Evolutionary conservation across 1,139 yeast species (phyloP).

Genomic region (Debaryomyces coudertii): DNA sequence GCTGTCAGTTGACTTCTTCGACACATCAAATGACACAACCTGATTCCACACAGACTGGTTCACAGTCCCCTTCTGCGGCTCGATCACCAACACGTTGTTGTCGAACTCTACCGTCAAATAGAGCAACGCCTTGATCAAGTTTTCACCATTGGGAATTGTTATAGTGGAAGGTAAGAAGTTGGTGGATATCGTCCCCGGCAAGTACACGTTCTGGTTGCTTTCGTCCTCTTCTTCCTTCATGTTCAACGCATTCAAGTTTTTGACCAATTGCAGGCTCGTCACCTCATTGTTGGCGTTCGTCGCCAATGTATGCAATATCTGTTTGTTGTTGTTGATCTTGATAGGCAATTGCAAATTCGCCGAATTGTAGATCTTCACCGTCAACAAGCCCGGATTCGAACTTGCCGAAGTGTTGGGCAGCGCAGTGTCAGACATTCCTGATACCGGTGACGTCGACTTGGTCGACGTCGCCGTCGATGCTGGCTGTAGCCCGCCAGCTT

Average conservation of each 20-base stretch:
- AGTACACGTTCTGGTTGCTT: slow-evolving; percentile 23
- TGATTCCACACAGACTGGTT: slow-evolving; percentile 69
- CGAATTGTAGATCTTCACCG: slow-evolving; percentile 69
- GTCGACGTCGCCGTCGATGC: slow-evolving; percentile 10
- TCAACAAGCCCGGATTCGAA: slow-evolving; percentile 64
- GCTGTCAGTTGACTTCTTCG: slow-evolving; percentile 47
- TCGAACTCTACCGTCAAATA: slow-evolving; percentile 78
- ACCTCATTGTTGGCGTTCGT: slow-evolving; percentile 46
- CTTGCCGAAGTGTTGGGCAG: slow-evolving; percentile 7
- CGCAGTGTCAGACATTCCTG: slow-evolving; percentile 11
- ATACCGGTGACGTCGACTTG: neutral
- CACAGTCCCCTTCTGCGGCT: slow-evolving; percentile 73
- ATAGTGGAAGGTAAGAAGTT: slow-evolving; percentile 67
- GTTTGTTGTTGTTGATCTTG: slow-evolving; percentile 54
- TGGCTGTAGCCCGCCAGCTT: slow-evolving; percentile 6
- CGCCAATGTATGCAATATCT: slow-evolving; percentile 55
- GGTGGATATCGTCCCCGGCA: slow-evolving; percentile 41
- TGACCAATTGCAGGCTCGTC: slow-evolving; percentile 40
- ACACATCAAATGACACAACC: slow-evolving; percentile 89
- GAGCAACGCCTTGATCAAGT: slow-evolving; percentile 57
- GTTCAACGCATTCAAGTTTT: slow-evolving; percentile 31
- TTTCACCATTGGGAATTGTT: slow-evolving; percentile 55
- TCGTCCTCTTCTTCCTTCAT: slow-evolving; percentile 15
- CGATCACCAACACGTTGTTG: slow-evolving; percentile 80
- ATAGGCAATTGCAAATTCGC: slow-evolving; percentile 65